phyloP scores from a whole-genome alignment of 805 yeast species.

The Jamesozyma lodderae region DNA sequence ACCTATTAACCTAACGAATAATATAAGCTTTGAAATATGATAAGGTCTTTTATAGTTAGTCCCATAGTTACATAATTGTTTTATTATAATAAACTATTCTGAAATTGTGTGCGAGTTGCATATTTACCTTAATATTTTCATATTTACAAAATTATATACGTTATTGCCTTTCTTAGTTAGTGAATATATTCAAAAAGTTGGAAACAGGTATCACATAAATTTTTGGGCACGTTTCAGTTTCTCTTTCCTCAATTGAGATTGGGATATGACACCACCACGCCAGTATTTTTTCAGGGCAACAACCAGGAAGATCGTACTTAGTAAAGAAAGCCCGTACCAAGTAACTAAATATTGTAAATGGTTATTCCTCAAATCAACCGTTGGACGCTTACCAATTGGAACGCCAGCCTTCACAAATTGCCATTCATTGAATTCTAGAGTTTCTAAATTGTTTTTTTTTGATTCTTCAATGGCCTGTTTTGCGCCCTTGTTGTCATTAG shows the following conservation, averaged over 20 bases:
- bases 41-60: too few species aligned
- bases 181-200: too few species aligned
- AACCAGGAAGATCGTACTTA: constrained; percentile 59
- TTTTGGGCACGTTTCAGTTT: constrained; percentile 43
- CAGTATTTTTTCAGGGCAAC: constrained; percentile 39
- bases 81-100: too few species aligned
- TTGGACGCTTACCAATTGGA: constrained; percentile 80
- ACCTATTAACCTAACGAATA: too few species aligned
- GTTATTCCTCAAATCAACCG: constrained; percentile 73
- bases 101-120: too few species aligned
- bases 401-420: constrained; percentile 76
- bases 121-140: too few species aligned
- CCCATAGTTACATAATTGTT: too few species aligned
- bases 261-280: constrained; percentile 25
- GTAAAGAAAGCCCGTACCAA: constrained; percentile 82
- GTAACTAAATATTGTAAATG: constrained; percentile 89
- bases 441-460: background rate
- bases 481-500: background rate
- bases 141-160: too few species aligned
- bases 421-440: constrained; percentile 38
- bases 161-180: too few species aligned
- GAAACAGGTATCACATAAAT: constrained; percentile 31
- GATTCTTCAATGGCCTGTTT: background rate
- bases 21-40: too few species aligned
- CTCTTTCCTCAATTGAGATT: constrained; percentile 29